Percentiles rank a stretch among this genome's conserved stretches.
Conservation (phyloP, 805 yeast genomes). For the Saturnispora galanensis region DNA sequence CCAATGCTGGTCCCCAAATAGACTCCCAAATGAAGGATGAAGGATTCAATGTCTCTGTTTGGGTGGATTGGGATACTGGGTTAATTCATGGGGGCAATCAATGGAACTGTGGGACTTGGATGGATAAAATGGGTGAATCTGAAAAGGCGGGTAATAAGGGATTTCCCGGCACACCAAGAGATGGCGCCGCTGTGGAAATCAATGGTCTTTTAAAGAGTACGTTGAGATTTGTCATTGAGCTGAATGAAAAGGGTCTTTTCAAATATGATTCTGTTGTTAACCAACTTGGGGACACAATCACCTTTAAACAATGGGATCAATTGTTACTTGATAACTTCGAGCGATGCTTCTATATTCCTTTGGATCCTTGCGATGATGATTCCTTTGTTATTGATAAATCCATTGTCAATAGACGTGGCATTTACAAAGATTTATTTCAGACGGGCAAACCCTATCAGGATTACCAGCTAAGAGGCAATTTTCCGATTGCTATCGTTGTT, state of each 20-base stretch:
- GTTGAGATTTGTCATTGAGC: conserved; percentile 63
- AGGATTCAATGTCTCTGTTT: conserved; percentile 77
- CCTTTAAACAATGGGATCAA: conserved; percentile 63
- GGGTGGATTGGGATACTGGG: conserved; percentile 86
- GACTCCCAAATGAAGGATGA: conserved; percentile 90
- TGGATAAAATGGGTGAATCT: conserved; percentile 99
- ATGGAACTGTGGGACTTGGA: conserved; percentile 96
- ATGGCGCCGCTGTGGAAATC: conserved; percentile 92
- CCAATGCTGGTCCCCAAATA: conserved; percentile 82
- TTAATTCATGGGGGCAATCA: conserved; percentile 86
- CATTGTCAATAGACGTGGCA: conserved; percentile 81
- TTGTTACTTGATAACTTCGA: conserved; percentile 69
- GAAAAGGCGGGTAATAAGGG: conserved; percentile 74
- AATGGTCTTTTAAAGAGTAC: conserved; percentile 81
- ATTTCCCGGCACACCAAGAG: conserved; percentile 95
- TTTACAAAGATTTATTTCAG: conserved; percentile 77
- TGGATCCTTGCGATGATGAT: conserved; percentile 48
- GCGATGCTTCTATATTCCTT: conserved; percentile 66
- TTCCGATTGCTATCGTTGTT: conserved; percentile 84
- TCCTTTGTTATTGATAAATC: conserved; percentile 50
- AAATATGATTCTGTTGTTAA: conserved; percentile 46
- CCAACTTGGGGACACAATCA: conserved; percentile 45
- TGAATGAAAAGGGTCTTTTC: conserved; percentile 47
- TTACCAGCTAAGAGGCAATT: conserved; percentile 87
- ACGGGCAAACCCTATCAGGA: conserved; percentile 88